A percentile compares a stretch with the other conserved stretches of the same genome.
phyloP scores from a whole-genome alignment of 2,329 filamentous ascomycete species.

The Microsporum ferrugineum region DNA sequence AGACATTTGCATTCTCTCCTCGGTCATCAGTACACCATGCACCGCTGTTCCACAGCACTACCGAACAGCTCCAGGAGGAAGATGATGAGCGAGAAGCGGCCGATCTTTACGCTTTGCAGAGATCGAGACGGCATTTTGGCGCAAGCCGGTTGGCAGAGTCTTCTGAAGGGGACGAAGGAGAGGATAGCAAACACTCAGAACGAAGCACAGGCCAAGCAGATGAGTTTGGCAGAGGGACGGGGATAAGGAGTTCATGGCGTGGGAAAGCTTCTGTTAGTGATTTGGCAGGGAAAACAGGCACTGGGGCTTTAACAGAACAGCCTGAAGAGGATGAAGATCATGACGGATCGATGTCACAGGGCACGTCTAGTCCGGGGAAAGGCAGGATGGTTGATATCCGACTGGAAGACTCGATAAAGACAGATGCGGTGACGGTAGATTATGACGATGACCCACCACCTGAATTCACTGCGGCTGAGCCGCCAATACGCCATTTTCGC shows the following conservation, averaged over 20 bases:
- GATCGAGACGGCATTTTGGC: conserved; percentile 78
- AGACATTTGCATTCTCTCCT: conserved; percentile 63
- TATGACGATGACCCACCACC: conserved; percentile 30
- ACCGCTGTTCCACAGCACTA: conserved; percentile 84
- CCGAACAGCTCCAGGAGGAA: conserved; percentile 83
- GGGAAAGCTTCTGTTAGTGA: conserved; percentile 33
- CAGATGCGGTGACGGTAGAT: conserved; percentile 35
- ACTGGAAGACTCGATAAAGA: conserved; percentile 53
- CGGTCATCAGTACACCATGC: conserved; percentile 63
- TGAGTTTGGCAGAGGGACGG: conserved; percentile 35
- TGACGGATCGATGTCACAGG: conserved; percentile 10
- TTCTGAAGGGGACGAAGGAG: conserved; percentile 65
- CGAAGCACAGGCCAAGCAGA: conserved; percentile 42
- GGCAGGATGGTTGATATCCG: conserved; percentile 73
- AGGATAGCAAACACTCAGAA: conserved; percentile 6
- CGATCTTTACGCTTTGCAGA: conserved; percentile 86
- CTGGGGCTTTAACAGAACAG: conserved; percentile 24
- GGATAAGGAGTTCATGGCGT: conserved; percentile 48
- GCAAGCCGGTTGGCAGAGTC: conserved; percentile 75
- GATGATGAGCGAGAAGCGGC: conserved; percentile 88
- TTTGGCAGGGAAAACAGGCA: conserved; percentile 13
- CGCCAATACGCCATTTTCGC: conserved; percentile 46
- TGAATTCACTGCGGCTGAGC: conserved; percentile 36
- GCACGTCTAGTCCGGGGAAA: conserved; percentile 46
- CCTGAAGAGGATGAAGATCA: conserved; percentile 20